These are phyloP conservation scores for Conticribra weissflogii DNA, from an alignment of 108 stramenopile genomes.

Conservation along the genomic window DNA sequence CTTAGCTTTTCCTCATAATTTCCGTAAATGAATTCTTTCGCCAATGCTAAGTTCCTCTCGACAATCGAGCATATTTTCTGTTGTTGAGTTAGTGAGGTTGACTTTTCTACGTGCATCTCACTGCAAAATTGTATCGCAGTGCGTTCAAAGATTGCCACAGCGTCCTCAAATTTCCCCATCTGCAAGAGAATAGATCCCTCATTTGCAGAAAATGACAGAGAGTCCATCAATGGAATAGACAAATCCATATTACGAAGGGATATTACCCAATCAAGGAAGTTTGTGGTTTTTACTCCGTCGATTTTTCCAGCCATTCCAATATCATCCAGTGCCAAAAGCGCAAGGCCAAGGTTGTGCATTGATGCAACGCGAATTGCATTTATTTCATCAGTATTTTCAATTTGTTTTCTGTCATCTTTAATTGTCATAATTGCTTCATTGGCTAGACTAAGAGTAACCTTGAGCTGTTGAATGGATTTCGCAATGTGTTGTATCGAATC, in stretches of 20 bases:
- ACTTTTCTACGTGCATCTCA: not conserved
- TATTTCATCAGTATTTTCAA: not conserved
- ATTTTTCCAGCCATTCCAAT: not conserved
- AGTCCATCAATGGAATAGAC: not conserved
- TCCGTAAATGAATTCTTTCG: not conserved
- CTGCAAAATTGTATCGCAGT: slow-evolving; percentile 9
- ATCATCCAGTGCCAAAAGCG: slow-evolving; percentile 35
- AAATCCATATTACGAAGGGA: slow-evolving; percentile 1
- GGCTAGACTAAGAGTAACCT: slow-evolving; percentile 19
- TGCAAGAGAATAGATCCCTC: slow-evolving; percentile 30
- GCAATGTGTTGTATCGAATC: slow-evolving; percentile 18
- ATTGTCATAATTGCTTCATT: not conserved
- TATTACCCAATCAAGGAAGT: slow-evolving; percentile 26
- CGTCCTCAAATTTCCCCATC: slow-evolving; percentile 27
- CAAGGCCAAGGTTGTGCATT: slow-evolving; percentile 43
- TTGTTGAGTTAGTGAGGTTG: slow-evolving; percentile 9
- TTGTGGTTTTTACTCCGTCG: slow-evolving; percentile 2
- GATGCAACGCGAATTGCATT: slow-evolving; percentile 26
- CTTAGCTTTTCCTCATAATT: not conserved
- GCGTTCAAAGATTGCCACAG: slow-evolving; percentile 18
- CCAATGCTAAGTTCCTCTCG: slow-evolving; percentile 30
- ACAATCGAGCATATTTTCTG: slow-evolving; percentile 29
- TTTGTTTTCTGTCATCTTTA: not conserved
- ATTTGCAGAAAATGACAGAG: slow-evolving; percentile 23
- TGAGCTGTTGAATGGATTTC: slow-evolving; percentile 46